Percentiles rank a stretch among this genome's conserved stretches.
Evolutionary conservation across 768 basidiomycete genomes (phyloP).

Genomic region (Coprinopsis cinerea): DNA sequence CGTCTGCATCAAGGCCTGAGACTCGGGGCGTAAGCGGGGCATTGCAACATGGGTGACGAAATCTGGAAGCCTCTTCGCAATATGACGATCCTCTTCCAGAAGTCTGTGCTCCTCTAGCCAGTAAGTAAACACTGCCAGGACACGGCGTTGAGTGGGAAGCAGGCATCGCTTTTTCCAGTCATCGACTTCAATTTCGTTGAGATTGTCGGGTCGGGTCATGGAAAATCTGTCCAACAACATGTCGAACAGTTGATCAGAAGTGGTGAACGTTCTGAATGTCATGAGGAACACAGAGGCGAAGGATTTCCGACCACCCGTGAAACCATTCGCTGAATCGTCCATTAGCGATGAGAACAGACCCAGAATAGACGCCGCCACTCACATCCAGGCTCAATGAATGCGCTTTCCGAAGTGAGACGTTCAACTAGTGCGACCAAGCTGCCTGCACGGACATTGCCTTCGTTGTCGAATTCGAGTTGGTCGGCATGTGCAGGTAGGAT

Average conservation of each 20-base stretch:
- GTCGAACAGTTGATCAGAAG: slow-evolving; percentile 62
- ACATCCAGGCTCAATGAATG: slow-evolving; percentile 45
- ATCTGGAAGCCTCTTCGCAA: slow-evolving; percentile 48
- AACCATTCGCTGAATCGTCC: too few species aligned
- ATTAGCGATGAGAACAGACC: too few species aligned
- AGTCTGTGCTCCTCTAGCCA: slow-evolving; percentile 62
- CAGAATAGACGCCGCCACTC: too few species aligned
- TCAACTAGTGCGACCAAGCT: slow-evolving; percentile 70
- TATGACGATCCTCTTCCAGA: slow-evolving; percentile 58
- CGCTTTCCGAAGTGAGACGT: slow-evolving; percentile 46
- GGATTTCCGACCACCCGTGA: slow-evolving; percentile 17
- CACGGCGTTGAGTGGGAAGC: slow-evolving; percentile 56
- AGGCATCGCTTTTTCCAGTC: slow-evolving; percentile 65
- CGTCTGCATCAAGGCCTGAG: slow-evolving; percentile 43
- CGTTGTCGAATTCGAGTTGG: slow-evolving; percentile 58
- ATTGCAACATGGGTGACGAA: slow-evolving; percentile 45
- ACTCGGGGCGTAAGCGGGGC: slow-evolving; percentile 35
- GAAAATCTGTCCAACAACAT: slow-evolving; percentile 60
- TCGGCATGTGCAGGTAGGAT: slow-evolving; percentile 53
- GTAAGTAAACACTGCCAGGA: slow-evolving; percentile 47
- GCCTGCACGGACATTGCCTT: slow-evolving; percentile 63
- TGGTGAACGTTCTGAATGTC: slow-evolving; percentile 79
- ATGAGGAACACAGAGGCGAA: slow-evolving; percentile 68
- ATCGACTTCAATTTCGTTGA: slow-evolving; percentile 45
- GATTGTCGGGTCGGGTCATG: slow-evolving; percentile 42